Base-by-base conservation (phyloP, 2,329 filamentous ascomycete species). In the Lasiodiplodia sp. region DNA sequence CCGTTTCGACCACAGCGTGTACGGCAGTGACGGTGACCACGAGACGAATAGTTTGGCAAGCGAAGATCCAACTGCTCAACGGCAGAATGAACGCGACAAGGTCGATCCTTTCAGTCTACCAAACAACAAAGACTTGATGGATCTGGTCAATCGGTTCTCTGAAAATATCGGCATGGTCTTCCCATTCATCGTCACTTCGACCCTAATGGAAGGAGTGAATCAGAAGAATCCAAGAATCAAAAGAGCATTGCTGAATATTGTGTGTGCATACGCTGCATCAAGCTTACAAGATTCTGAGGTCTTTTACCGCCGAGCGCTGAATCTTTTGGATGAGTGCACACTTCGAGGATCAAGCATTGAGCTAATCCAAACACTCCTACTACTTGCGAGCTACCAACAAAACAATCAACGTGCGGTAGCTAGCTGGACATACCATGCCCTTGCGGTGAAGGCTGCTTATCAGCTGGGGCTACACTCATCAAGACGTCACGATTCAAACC, bases 401-500 rank as follows among this genome's bases (percentile, higher is more conserved):
- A 79, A 78, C 44, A 78, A 71, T n/a, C 76, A 78, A 56, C 71
- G 77, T 2, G 75, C 77, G 8, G 76, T 77, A 66, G 75, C 77
- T 31, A 79, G 77, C 60, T 73, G 75, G 69, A 73, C 76, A 3
- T 74, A 74, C 1, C 77, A 79, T 57, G 73, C 75, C 1, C 70
- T 78, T 2, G 73, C 74, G 1, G 78, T 80, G 49, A 77, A 77
- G 37, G 71, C 75, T 0, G 71, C 76, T 0, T 79, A 78, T 57
- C 77, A 79, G 58, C 72, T 80, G 1, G 78, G 78, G 6, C 71
- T 80, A 25, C 78, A 80, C 66, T 75, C 77, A 4, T 74, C 73
- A 1, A 7, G 14, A 12, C 7, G 5, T 21, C 3, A 44, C 11
- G 34, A 58, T 11, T 14, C 37, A 60, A 16, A 7, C 11, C 6